Evolutionary conservation across 352 stramenopile species (phyloP).

Genomic region (Blastocystis sp.): DNA sequence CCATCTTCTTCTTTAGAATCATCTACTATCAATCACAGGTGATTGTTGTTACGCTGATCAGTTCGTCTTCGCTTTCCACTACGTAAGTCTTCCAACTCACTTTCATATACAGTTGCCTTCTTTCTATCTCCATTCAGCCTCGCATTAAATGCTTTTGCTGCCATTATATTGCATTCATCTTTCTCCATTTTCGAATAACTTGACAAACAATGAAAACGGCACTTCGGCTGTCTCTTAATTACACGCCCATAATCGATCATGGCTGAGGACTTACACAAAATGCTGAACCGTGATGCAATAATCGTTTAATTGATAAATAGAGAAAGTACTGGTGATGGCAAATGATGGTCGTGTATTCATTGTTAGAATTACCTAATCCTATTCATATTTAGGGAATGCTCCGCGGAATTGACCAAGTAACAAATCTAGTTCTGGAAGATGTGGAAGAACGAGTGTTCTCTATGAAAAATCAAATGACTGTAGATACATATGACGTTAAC

Average conservation of each 20-base stretch:
- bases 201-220: background rate
- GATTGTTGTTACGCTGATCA: background rate
- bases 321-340: conserved; percentile 60
- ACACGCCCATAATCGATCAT: background rate
- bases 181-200: conserved; percentile 52
- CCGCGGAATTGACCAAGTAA: conserved; percentile 63
- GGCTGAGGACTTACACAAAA: conserved; percentile 63
- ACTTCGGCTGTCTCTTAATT: conserved; percentile 18
- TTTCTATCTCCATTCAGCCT: conserved; percentile 12
- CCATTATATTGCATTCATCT: conserved; percentile 57
- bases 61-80: background rate
- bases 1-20: background rate
- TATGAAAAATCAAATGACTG: background rate
- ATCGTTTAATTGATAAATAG: conserved; percentile 1
- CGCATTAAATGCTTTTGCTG: conserved; percentile 40
- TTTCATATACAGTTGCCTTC: background rate
- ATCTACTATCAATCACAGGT: background rate
- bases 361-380: background rate
- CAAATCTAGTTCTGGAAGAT: conserved; percentile 65
- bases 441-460: conserved; percentile 64
- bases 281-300: conserved; percentile 17
- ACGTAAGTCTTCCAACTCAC: conserved; percentile 19
- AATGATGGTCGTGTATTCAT: conserved; percentile 63
- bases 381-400: conserved; percentile 49
- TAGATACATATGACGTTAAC: conserved; percentile 57